Percentiles rank a stretch among this genome's conserved stretches.
Evolutionary conservation across 495 filamentous ascomycete species (phyloP).

Genomic region (Haplographium delicatum): DNA sequence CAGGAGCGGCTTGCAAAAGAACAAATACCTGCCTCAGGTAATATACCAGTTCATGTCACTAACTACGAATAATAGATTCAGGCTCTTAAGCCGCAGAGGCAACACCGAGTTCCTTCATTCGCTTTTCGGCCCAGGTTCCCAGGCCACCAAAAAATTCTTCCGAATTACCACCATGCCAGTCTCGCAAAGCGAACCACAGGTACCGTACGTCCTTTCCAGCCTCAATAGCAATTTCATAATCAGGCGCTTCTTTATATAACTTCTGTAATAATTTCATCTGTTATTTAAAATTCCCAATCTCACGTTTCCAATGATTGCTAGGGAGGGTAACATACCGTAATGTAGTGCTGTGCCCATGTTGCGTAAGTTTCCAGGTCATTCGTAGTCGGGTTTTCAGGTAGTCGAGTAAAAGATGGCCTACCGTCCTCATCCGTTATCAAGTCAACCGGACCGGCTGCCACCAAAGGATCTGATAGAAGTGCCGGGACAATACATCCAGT

Average conservation of each 20-base stretch:
- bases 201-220: slow-evolving; percentile 3
- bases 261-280: slow-evolving; percentile 2
- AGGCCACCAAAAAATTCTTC: slow-evolving; percentile 2
- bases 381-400: background rate
- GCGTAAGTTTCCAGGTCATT: slow-evolving; percentile 2
- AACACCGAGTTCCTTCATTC: slow-evolving; percentile 2
- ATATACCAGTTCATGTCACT: slow-evolving; percentile 11
- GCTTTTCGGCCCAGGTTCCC: slow-evolving; percentile 4
- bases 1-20: slow-evolving; percentile 8
- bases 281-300: slow-evolving; percentile 3
- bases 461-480: slow-evolving; percentile 16
- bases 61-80: slow-evolving; percentile 16
- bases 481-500: slow-evolving; percentile 30
- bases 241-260: slow-evolving; percentile 3
- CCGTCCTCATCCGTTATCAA: slow-evolving; percentile 4
- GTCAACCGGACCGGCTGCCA: slow-evolving; percentile 4
- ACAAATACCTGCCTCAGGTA: slow-evolving; percentile 13
- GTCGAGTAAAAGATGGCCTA: slow-evolving; percentile 6
- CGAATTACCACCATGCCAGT: slow-evolving; percentile 2
- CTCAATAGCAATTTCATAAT: slow-evolving; percentile 1
- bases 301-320: slow-evolving; percentile 5
- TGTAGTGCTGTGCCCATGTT: slow-evolving; percentile 3
- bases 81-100: background rate
- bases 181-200: slow-evolving; percentile 4
- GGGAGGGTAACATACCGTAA: slow-evolving; percentile 1